These are phyloP conservation scores for Cetraspora pellucida DNA, from an alignment of 192 early-diverging fungal genomes.

Conservation along the genomic window DNA sequence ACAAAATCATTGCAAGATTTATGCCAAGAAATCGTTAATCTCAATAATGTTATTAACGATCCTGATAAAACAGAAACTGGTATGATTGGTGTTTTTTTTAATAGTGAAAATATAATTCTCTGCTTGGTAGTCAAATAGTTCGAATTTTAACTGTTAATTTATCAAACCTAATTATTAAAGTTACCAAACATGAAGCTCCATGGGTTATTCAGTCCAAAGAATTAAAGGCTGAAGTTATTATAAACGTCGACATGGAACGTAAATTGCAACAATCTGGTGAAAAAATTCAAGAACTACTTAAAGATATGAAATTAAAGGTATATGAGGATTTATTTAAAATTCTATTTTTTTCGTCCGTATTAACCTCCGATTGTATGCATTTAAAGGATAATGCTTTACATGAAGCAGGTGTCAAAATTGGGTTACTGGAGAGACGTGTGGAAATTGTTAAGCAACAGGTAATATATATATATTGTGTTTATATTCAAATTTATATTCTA, in stretches of 20 bases:
- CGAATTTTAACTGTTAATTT: background rate
- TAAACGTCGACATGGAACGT: conserved; percentile 80
- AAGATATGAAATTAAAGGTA: conserved; percentile 77
- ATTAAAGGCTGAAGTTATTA: conserved; percentile 76
- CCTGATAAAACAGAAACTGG: conserved; percentile 34
- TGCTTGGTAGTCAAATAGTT: background rate
- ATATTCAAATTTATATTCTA: background rate
- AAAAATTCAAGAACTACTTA: conserved; percentile 78
- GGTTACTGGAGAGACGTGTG: conserved; percentile 80
- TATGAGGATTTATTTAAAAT: background rate
- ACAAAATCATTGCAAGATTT: conserved; percentile 53
- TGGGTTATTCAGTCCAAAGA: conserved; percentile 81
- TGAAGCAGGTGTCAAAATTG: conserved; percentile 74
- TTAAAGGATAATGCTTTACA: conserved; percentile 74
- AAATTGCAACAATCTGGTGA: conserved; percentile 75
- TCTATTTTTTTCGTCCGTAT: background rate
- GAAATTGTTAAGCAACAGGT: conserved; percentile 68
- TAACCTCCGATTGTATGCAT: no score
- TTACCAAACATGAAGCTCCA: conserved; percentile 59
- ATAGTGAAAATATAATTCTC: background rate
- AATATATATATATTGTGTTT: conserved; percentile 16
- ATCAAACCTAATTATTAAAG: conserved; percentile 29
- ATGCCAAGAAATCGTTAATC: conserved; percentile 48
- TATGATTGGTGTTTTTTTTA: background rate
- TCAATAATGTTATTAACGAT: conserved; percentile 55